Percentiles rank a stretch among this genome's conserved stretches.
Conservation (phyloP, 169 alveolate species). For the Theileria equi region DNA sequence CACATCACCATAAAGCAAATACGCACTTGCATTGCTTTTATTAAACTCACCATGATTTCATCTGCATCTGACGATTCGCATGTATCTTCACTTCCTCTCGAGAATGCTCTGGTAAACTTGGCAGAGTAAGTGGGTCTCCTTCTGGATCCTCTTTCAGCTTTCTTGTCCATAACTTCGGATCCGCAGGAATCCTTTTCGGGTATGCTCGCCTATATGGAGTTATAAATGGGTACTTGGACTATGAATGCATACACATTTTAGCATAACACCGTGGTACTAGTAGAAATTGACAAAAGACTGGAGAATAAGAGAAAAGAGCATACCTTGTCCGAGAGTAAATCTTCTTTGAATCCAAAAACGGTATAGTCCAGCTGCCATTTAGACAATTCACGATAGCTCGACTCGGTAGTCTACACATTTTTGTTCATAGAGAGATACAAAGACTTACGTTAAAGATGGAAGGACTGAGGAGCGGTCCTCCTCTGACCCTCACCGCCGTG, state of each 20-base stretch:
- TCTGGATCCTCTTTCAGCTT: constrained; percentile 23
- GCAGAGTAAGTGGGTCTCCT: constrained; percentile 64
- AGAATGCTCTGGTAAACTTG: constrained; percentile 17
- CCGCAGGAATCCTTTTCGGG: too few species aligned
- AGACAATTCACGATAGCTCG: constrained; percentile 23
- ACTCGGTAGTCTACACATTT: constrained; percentile 31
- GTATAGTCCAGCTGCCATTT: constrained; percentile 49
- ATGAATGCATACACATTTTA: too few species aligned
- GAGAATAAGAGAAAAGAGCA: too few species aligned
- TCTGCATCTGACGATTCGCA: constrained; percentile 29
- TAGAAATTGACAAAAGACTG: too few species aligned
- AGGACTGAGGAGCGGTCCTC: constrained; percentile 42
- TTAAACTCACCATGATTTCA: constrained; percentile 28
- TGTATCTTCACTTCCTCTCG: constrained; percentile 25
- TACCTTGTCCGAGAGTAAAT: constrained; percentile 20
- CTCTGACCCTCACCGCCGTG: too few species aligned
- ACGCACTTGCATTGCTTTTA: too few species aligned
- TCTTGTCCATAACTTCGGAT: background rate
- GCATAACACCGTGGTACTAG: too few species aligned
- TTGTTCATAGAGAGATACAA: background rate
- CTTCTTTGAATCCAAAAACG: constrained; percentile 49
- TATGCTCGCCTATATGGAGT: background rate
- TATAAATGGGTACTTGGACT: too few species aligned
- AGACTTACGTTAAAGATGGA: constrained; percentile 31
- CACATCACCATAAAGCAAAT: too few species aligned